phyloP scores from a whole-genome alignment of 2,329 filamentous ascomycete genomes.

The Claviceps quebecensis region DNA sequence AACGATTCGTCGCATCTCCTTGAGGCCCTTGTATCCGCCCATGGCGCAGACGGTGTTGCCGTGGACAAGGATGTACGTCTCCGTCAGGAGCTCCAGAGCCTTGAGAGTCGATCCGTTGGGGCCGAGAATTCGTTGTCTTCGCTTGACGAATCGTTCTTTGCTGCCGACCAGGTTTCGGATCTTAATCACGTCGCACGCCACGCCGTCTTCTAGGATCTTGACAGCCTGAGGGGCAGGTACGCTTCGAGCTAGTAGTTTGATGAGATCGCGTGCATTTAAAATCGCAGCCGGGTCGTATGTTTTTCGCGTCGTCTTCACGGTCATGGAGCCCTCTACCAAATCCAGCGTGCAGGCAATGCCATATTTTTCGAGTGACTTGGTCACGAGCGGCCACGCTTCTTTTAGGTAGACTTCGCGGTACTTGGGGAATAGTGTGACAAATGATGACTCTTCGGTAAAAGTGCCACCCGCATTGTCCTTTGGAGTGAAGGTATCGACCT shows the following conservation, averaged over 20 bases:
- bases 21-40: conserved; percentile 84
- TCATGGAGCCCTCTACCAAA: conserved; percentile 92
- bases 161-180: conserved; percentile 80
- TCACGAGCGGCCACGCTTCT: conserved; percentile 86
- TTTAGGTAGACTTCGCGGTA: conserved; percentile 91
- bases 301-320: conserved; percentile 84
- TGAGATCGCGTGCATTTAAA: conserved; percentile 83
- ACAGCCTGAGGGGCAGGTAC: conserved; percentile 88
- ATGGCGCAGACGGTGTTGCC: conserved; percentile 90
- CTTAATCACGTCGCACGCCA: conserved; percentile 92
- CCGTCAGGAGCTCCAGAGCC: conserved; percentile 80
- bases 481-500: conserved; percentile 72
- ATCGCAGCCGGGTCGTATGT: conserved; percentile 88
- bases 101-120: conserved; percentile 87
- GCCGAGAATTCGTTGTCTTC: conserved; percentile 81
- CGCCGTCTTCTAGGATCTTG: conserved; percentile 84
- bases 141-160: conserved; percentile 91
- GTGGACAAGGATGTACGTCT: conserved; percentile 88
- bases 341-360: conserved; percentile 88
- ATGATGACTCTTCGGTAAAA: conserved; percentile 87
- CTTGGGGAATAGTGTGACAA: conserved; percentile 79
- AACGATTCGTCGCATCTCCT: conserved; percentile 78
- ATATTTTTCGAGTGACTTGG: conserved; percentile 69
- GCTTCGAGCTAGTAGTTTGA: conserved; percentile 80
- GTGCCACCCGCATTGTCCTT: conserved; percentile 75